phyloP scores from a whole-genome alignment of 2,329 filamentous ascomycete species.

The Ceratocystis colombiana region DNA sequence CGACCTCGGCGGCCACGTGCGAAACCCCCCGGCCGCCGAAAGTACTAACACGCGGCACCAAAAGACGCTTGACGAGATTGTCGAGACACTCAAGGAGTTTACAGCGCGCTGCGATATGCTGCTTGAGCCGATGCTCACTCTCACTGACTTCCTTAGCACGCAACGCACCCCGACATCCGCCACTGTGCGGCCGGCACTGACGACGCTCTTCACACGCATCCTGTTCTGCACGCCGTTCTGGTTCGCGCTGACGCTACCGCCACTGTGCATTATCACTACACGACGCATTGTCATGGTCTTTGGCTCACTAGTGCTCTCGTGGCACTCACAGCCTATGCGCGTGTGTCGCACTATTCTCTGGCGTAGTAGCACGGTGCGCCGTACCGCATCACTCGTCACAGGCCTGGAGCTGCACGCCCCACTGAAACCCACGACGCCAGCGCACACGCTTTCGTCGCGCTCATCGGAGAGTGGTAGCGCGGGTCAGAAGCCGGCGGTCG shows the following conservation, averaged over 20 bases:
- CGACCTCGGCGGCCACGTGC: constrained; percentile 34
- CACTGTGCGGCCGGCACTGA: constrained; percentile 81
- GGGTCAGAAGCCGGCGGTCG: constrained; percentile 27
- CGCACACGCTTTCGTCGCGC: constrained; percentile 25
- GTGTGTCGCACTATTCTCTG: constrained; percentile 82
- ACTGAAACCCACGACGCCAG: constrained; percentile 30
- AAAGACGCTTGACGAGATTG: constrained; percentile 93
- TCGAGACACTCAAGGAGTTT: constrained; percentile 83
- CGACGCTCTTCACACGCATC: constrained; percentile 78
- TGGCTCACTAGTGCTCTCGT: constrained; percentile 80
- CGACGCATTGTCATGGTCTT: constrained; percentile 71
- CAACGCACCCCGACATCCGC: constrained; percentile 84
- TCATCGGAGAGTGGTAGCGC: constrained; percentile 28
- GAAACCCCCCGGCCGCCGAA: constrained; percentile 42
- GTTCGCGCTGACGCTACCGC: constrained; percentile 72
- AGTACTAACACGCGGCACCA: constrained; percentile 62
- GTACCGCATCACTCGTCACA: constrained; percentile 60
- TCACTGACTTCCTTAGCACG: constrained; percentile 89
- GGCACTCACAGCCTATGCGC: constrained; percentile 79
- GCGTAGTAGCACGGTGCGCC: constrained; percentile 69
- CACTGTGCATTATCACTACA: constrained; percentile 74
- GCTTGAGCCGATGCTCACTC: constrained; percentile 73
- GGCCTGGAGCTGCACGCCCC: constrained; percentile 62
- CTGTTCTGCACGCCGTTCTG: constrained; percentile 80
- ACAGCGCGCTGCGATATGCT: constrained; percentile 87